Evolutionary conservation across 2,329 filamentous ascomycete species (phyloP).

Genomic region (Exophiala sideris): DNA sequence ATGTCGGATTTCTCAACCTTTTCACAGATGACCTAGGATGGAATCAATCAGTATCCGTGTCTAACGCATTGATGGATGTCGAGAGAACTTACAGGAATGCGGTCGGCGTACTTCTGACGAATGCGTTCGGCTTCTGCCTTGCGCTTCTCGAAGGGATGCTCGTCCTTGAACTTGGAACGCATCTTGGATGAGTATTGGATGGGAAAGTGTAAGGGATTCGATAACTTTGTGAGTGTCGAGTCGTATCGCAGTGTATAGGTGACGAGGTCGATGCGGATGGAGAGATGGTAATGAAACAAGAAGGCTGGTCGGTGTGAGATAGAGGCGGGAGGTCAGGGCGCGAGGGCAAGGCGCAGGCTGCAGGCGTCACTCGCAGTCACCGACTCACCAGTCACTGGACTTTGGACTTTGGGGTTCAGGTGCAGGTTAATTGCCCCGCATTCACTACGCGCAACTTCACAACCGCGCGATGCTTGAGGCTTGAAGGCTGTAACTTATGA

Average conservation of each 20-base stretch:
- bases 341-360: not conserved
- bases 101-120: slow-evolving; percentile 97
- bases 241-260: slow-evolving; percentile 13
- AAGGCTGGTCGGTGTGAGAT: slow-evolving; percentile 29
- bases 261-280: slow-evolving; percentile 21
- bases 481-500: too few relatives aligned
- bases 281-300: not conserved
- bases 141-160: slow-evolving; percentile 99
- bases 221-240: not conserved
- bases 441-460: too few relatives aligned
- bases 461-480: too few relatives aligned
- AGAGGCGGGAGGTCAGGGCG: slow-evolving; percentile 30
- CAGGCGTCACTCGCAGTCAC: not conserved
- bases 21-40: slow-evolving; percentile 86
- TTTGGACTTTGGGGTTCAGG: not conserved
- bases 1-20: slow-evolving; percentile 99
- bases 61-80: slow-evolving; percentile 3
- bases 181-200: slow-evolving; percentile 48
- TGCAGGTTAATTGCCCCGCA: too few relatives aligned
- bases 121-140: slow-evolving; percentile 99
- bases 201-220: slow-evolving; percentile 12
- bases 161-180: slow-evolving; percentile 99
- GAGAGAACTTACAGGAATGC: slow-evolving; percentile 77
- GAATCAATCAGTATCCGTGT: slow-evolving; percentile 16
- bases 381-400: not conserved